Percentiles rank a stretch among this genome's conserved stretches.
Evolutionary conservation across 2,329 filamentous ascomycete species (phyloP).

Genomic region (Fusarium odoratissimum): DNA sequence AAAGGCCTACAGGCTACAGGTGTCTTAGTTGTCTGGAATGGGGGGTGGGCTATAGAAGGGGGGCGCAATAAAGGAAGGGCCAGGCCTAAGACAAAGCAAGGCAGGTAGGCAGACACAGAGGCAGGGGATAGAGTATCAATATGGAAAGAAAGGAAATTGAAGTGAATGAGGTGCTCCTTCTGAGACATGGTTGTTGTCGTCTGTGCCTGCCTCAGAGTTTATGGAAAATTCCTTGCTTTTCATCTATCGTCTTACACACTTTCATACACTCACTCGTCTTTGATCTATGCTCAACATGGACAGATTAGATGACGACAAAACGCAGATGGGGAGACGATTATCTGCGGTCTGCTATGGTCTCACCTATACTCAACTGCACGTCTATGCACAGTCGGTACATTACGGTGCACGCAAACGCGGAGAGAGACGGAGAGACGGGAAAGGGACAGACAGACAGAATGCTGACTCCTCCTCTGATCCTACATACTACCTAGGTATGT

Average conservation of each 20-base stretch:
- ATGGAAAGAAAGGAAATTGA: conserved; percentile 29
- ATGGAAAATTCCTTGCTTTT: not conserved
- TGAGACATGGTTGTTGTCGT: conserved; percentile 6
- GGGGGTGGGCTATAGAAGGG: conserved; percentile 31
- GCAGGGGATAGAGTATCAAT: conserved; percentile 15
- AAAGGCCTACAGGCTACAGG: conserved; percentile 24
- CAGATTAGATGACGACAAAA: conserved; percentile 32
- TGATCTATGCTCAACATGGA: conserved; percentile 4
- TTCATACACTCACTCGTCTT: not conserved
- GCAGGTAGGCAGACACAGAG: conserved; percentile 23
- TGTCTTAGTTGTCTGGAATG: conserved; percentile 40
- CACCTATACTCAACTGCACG: not conserved
- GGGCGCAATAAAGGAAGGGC: conserved; percentile 34
- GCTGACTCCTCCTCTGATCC: conserved; percentile 1
- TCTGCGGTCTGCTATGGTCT: not conserved
- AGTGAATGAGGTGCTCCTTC: conserved; percentile 32
- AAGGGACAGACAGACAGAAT: conserved; percentile 9
- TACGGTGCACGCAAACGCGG: conserved; percentile 31
- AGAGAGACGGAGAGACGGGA: conserved; percentile 36
- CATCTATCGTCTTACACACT: conserved; percentile 3
- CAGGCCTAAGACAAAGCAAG: conserved; percentile 34
- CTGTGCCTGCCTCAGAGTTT: conserved; percentile 20
- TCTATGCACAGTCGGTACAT: conserved; percentile 38
- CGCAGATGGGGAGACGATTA: conserved; percentile 12
- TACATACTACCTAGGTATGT: not conserved